Evolutionary conservation across 2,329 filamentous ascomycete genomes (phyloP).

Genomic region (Colletotrichum sp.): DNA sequence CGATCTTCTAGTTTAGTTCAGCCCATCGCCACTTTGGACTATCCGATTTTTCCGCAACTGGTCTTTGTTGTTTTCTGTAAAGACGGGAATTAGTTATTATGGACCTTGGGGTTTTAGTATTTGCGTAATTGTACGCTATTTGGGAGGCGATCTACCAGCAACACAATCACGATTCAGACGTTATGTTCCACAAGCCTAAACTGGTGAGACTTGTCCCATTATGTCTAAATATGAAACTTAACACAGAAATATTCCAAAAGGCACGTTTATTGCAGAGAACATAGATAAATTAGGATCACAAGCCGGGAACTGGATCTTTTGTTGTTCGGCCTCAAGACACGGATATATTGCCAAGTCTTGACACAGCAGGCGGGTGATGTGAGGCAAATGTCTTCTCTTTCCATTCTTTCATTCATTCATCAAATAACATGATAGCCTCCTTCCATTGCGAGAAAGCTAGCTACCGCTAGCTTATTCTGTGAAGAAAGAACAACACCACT

Average conservation of each 20-base stretch:
- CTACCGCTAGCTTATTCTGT: not conserved
- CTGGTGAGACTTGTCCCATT: not conserved
- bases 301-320: not conserved
- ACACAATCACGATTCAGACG: not conserved
- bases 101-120: not conserved
- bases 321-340: not conserved
- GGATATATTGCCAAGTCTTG: accelerated
- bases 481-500: not conserved
- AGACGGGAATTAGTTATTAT: not conserved
- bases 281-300: too few species aligned
- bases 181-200: not conserved
- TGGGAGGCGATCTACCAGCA: not conserved
- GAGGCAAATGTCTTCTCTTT: not conserved
- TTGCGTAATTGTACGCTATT: not conserved
- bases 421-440: too few species aligned
- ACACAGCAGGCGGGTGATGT: not conserved
- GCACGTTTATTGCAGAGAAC: too few species aligned
- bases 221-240: too few species aligned
- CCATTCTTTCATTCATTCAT: not conserved
- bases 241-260: too few species aligned
- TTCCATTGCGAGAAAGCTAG: not conserved
- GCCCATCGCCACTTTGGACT: not conserved
- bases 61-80: not conserved
- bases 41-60: not conserved
- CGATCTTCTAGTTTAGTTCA: not conserved